phyloP scores from a whole-genome alignment of 305 asterid species.

The Fraxinus velutina region DNA sequence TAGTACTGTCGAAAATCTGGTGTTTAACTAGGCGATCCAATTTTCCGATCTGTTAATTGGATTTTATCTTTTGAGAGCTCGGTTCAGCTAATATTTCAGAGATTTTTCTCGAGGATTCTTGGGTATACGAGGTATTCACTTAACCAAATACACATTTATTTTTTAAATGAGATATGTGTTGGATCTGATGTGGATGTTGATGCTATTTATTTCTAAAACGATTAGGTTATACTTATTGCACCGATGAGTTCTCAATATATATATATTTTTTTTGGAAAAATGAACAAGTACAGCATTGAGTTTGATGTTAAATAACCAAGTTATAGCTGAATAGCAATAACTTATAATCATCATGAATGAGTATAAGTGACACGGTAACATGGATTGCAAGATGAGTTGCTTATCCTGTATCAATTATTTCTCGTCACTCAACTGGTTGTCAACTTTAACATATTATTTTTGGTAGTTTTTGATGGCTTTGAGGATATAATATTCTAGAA shows the following conservation, averaged over 20 bases:
- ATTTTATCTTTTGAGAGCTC: not conserved
- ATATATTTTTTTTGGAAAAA: not conserved
- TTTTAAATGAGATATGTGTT: not conserved
- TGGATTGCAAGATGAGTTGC: not conserved
- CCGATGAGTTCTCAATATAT: not conserved
- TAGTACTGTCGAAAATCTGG: constrained; percentile 17
- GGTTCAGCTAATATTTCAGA: not conserved
- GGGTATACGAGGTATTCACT: not conserved
- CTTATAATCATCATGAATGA: not conserved
- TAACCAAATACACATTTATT: not conserved
- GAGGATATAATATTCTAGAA: not conserved
- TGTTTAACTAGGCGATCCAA: constrained; percentile 19
- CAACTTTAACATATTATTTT: not conserved
- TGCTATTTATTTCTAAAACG: not conserved
- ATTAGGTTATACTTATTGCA: not conserved
- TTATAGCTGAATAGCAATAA: not conserved
- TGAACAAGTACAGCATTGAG: not conserved
- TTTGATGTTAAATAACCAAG: not conserved
- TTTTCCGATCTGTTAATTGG: constrained; percentile 21
- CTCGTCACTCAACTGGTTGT: not conserved
- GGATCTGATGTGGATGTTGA: not conserved
- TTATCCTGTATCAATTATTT: not conserved
- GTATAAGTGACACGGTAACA: not conserved
- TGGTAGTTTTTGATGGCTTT: not conserved
- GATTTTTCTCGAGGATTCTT: not conserved